Evolutionary conservation across 176 grass and related monocot genomes (phyloP), one percentile per base, ranked within the genome.

Genomic region (Poa annua): DNA sequence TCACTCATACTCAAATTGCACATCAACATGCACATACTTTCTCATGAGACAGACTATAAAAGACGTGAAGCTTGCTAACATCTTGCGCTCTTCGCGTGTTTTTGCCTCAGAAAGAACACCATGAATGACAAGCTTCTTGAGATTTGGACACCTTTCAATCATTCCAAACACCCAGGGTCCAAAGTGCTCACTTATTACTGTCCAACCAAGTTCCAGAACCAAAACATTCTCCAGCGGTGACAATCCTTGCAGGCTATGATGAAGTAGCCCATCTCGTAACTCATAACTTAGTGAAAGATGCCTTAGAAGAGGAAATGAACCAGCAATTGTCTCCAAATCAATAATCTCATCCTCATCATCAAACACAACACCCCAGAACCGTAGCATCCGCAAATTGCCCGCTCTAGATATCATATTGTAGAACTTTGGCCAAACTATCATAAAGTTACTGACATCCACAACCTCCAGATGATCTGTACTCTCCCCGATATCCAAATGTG

Each of bases 111-210:
- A 96, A 83, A 96, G 83, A 82, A 93, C 91, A 85, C 93, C 91
- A 89, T 96, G 96, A 64, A 99, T 96, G 33, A 99, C 85, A 80
- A 96, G 90, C 78, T 96, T 99, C 85, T 96, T 99, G 44, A 99
- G 90, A 84, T 99, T 93, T 71, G 93, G 96, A 65, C 96, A 96
- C 85, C 87, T 95, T 84, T 90, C 93, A 68, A 99, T 92, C 93
- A 99, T 99, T 77, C 96, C 91, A 92, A 93, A 93, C 61, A 99
- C 91, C 96, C 93, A 99, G 42, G 89, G 96, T 56, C 93, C 93
- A 85, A 99, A 99, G 51, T 99, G 91, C 64, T 99, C 93, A 35
- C 89, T 94, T 90, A 96, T 96, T 65, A 99, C 89, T 41, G 89
- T 93, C 96, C 96, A 96, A 73, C 96, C 96, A 90, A 99, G 84